A percentile compares a stretch with the other conserved stretches of the same genome.
Conservation (phyloP, 306 rosid genomes). For the Cucurbita pepo region DNA sequence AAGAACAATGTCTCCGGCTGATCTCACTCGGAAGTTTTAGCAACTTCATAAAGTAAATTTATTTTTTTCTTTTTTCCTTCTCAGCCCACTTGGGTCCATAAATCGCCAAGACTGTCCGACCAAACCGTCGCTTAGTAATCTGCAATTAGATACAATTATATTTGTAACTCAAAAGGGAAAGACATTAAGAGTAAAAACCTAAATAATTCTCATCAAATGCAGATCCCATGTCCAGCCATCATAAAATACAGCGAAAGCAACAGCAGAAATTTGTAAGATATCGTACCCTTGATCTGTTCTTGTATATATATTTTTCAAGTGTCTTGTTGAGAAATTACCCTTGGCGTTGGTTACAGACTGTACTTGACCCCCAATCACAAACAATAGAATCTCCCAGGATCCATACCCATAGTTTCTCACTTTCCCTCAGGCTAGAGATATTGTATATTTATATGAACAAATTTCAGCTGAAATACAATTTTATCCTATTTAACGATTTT, state of each 20-base stretch:
- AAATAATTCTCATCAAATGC: not conserved
- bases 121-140: conserved; percentile 78
- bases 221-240: not conserved
- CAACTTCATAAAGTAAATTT: conserved; percentile 4
- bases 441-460: not conserved
- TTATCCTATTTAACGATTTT: not conserved
- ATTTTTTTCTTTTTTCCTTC: conserved; percentile 38
- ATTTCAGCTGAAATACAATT: not conserved
- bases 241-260: not conserved
- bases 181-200: not conserved
- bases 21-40: conserved; percentile 15
- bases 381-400: not conserved
- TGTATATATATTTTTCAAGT: not conserved
- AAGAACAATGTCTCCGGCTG: not conserved
- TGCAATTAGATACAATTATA: conserved; percentile 15
- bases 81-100: conserved; percentile 93
- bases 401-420: not conserved
- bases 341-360: not conserved
- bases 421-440: not conserved
- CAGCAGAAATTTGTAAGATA: not conserved
- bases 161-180: conserved; percentile 8
- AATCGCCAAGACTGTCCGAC: conserved; percentile 73
- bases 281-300: not conserved
- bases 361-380: not conserved
- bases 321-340: not conserved